phyloP scores from a whole-genome alignment of 148 eudicot species.

The Amaranthus hypochondriacus region DNA sequence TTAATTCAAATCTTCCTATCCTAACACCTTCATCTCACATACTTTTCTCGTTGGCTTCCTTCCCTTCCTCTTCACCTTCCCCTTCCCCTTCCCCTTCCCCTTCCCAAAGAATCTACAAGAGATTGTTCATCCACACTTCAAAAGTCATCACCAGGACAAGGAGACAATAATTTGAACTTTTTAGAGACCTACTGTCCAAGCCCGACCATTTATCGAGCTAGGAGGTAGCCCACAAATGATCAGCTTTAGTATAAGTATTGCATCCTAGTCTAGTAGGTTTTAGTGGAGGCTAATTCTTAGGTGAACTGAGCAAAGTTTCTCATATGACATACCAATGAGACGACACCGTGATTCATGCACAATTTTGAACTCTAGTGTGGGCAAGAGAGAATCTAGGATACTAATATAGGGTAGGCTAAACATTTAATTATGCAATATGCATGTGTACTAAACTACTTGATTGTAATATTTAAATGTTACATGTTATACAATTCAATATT shows the following conservation, averaged over 20 bases:
- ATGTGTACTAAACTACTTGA: too few species aligned
- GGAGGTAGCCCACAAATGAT: not conserved
- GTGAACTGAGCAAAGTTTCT: not conserved
- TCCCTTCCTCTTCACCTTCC: too few species aligned
- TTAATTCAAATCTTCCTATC: too few species aligned
- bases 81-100: too few species aligned
- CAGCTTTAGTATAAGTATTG: not conserved
- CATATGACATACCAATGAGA: not conserved
- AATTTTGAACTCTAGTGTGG: not conserved
- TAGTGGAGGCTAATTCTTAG: not conserved
- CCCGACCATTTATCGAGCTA: not conserved
- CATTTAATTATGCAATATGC: too few species aligned
- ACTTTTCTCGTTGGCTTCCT: too few species aligned
- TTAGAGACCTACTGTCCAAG: not conserved
- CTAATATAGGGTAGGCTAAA: too few species aligned
- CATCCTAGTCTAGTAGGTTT: not conserved
- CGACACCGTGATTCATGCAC: not conserved
- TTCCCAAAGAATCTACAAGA: not conserved
- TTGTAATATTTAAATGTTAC: too few species aligned
- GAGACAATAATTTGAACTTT: not conserved
- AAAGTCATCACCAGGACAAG: not conserved
- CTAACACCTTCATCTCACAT: too few species aligned
- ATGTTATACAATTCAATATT: too few species aligned
- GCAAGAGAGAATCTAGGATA: too few species aligned
- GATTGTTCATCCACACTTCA: not conserved